Percentiles rank a stretch among this genome's conserved stretches.
phyloP scores from a whole-genome alignment of 2,329 filamentous ascomycete species.

The Eutypa lata region DNA sequence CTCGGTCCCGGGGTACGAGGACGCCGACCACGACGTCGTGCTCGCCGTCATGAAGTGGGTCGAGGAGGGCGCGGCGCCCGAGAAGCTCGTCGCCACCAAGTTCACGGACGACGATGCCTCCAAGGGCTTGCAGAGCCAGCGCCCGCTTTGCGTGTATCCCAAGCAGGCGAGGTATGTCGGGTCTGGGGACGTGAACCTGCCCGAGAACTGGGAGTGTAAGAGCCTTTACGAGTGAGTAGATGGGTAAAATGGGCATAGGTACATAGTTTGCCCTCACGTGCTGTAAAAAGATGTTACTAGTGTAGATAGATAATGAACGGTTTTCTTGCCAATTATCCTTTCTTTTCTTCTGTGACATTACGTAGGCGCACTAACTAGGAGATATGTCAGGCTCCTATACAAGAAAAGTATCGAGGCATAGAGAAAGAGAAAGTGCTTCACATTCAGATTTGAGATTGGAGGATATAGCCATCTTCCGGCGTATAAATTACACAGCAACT shows the following conservation, averaged over 20 bases:
- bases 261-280: too few species aligned
- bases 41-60: slow-evolving; percentile 48
- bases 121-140: slow-evolving; percentile 16
- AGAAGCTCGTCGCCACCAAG: slow-evolving; percentile 33
- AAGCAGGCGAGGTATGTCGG: slow-evolving; percentile 11
- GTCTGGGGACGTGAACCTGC: slow-evolving; percentile 9
- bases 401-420: too few species aligned
- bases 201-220: slow-evolving; percentile 13
- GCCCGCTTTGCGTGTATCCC: slow-evolving; percentile 18
- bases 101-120: slow-evolving; percentile 34
- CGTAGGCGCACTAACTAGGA: too few species aligned
- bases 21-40: slow-evolving; percentile 26
- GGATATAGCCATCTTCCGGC: not conserved
- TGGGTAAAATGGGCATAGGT: too few species aligned
- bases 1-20: slow-evolving; percentile 34
- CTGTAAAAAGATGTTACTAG: too few species aligned
- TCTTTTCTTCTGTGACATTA: not conserved
- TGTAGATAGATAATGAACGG: too few species aligned
- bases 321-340: not conserved
- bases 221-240: too few species aligned
- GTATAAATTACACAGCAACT: not conserved
- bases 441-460: too few species aligned
- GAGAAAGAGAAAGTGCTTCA: too few species aligned
- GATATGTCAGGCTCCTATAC: too few species aligned
- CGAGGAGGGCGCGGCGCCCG: slow-evolving; percentile 35